Evolutionary conservation across 2,329 filamentous ascomycete genomes (phyloP).

Genomic region (Talaromyces sp.): DNA sequence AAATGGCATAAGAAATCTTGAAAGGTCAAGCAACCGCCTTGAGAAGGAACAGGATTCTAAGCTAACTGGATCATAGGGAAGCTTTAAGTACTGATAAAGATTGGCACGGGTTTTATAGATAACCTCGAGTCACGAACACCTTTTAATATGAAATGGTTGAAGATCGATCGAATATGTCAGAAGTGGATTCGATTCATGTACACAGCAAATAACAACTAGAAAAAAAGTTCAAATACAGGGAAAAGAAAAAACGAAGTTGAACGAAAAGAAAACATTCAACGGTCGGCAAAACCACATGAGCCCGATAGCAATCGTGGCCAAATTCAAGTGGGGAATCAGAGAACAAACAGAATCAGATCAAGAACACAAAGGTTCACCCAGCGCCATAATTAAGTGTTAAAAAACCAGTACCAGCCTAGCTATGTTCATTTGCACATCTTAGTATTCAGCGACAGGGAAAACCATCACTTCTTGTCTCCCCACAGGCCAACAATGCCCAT

Average conservation of each 20-base stretch:
- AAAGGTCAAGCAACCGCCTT: too few species aligned
- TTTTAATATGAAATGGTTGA: too few species aligned
- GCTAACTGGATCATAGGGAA: too few species aligned
- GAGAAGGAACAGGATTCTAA: too few species aligned
- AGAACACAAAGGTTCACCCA: slow-evolving; percentile 11
- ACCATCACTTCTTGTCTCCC: slow-evolving; percentile 42
- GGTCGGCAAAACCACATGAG: not conserved
- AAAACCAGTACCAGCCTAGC: not conserved
- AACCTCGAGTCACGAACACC: too few species aligned
- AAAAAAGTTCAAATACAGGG: not conserved
- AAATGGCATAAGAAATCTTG: too few species aligned
- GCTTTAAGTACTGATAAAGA: too few species aligned
- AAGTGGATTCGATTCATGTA: not conserved
- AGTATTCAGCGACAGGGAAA: not conserved
- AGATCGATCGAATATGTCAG: too few species aligned
- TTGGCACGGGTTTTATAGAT: not conserved
- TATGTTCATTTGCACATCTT: not conserved
- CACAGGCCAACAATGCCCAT: slow-evolving; percentile 54
- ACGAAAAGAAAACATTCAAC: not conserved
- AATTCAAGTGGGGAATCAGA: not conserved
- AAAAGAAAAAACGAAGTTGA: not conserved
- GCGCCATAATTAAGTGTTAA: not conserved
- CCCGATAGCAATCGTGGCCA: not conserved
- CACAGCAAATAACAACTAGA: not conserved
- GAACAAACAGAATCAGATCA: not conserved